Base-by-base conservation (phyloP, 2,329 filamentous ascomycete genomes). In the Nemania diffusa region DNA sequence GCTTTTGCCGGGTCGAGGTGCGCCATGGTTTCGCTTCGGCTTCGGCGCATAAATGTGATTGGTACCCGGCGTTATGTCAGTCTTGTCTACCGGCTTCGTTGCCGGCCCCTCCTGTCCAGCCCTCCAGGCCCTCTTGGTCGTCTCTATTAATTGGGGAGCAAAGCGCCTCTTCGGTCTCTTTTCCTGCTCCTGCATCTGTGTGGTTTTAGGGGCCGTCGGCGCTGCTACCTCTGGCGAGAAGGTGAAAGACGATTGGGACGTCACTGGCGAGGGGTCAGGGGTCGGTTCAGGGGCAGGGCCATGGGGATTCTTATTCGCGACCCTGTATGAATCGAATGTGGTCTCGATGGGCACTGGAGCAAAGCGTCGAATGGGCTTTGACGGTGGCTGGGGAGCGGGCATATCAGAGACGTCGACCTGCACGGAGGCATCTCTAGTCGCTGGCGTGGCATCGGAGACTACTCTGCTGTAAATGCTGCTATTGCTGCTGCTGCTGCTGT, bases 91-190 rank as follows among this genome's bases (percentile, higher is more conserved):
- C 11, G 87, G 88, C 61, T 84, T 84, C 24, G 89, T 87, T 32
- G 89, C 87, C 22, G 89, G 88, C 5, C 84, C 85, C 0, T 84
- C 79, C 73, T 93, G 90, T 22, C 89, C 89, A 17, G 86, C 86
- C 74, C 89, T 89, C 69, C 91, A 88, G 37, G 89, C 89, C 60
- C 93, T 86, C 73, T 89, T 88, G 3, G 91, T 91, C 2, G 92
- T 94, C 79, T 95, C 93, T 69, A 97, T 90, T 62, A 97, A 83
- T 74, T 95, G 91, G 13, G 93, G 93, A 32, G 90, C 86, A 78
- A 97, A 97, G 67, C 82, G 81, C 69, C 85, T 83, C 73, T 79
- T 80, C 44, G 77, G 75, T 56, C 75, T 78, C 29, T 70, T 74
- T 48, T 73, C 74, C 20, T 66, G 53, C 11, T 42, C 53, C 26